Percentiles rank a stretch among this genome's conserved stretches.
These are phyloP conservation scores for Corrigiola litoralis DNA, from an alignment of 179 eudicot species.

Conservation along the genomic window DNA sequence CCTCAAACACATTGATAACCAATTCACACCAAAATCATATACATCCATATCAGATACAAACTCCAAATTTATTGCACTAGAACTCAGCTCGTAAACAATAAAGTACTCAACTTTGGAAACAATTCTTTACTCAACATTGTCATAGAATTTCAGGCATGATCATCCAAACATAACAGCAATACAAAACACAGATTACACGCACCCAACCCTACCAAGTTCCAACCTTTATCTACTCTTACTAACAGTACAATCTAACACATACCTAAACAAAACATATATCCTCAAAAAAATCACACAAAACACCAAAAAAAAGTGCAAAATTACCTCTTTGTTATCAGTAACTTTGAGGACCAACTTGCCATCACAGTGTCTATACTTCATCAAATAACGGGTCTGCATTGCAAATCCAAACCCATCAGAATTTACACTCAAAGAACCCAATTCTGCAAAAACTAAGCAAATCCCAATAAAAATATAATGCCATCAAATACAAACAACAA, in stretches of 20 bases:
- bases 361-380: slow-evolving; percentile 79
- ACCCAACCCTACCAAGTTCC: background rate
- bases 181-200: background rate
- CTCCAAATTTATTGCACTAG: no score
- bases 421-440: background rate
- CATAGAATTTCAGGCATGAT: background rate
- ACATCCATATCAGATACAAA: no score
- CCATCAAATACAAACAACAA: background rate
- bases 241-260: background rate
- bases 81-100: no score
- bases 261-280: background rate
- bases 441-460: background rate
- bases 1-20: no score
- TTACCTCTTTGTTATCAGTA: slow-evolving; percentile 77
- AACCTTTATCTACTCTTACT: background rate
- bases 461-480: background rate
- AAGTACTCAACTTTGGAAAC: no score
- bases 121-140: background rate
- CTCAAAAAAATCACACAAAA: background rate
- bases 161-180: background rate
- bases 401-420: background rate
- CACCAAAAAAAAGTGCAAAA: background rate
- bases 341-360: slow-evolving; percentile 88
- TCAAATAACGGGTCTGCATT: slow-evolving; percentile 58
- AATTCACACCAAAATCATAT: no score